Percentiles rank a stretch among this genome's conserved stretches.
phyloP scores from a whole-genome alignment of 2,329 filamentous ascomycete species.

The Fusarium beomiforme region DNA sequence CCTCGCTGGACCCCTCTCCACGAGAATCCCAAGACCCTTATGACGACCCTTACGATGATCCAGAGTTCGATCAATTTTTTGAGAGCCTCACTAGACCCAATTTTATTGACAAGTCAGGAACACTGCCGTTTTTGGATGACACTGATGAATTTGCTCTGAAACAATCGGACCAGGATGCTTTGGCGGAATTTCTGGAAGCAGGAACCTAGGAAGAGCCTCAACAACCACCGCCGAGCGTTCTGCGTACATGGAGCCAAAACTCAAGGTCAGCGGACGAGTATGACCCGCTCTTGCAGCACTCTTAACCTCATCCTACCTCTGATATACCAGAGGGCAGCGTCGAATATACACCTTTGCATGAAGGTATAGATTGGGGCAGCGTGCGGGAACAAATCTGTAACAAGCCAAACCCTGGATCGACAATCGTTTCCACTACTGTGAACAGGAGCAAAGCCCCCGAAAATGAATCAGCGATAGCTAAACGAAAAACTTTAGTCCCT shows the following conservation, averaged over 20 bases:
- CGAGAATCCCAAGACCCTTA: not conserved
- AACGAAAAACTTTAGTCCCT: not conserved
- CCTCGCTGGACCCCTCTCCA: not conserved
- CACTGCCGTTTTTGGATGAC: not conserved
- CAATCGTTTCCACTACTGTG: not conserved
- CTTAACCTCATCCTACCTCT: slow-evolving; percentile 39
- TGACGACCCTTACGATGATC: slow-evolving; percentile 28
- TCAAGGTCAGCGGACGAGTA: slow-evolving; percentile 49
- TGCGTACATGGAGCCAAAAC: slow-evolving; percentile 45
- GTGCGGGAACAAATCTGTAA: slow-evolving; percentile 36
- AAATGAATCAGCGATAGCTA: not conserved
- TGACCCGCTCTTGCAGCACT: slow-evolving; percentile 50
- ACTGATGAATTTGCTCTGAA: slow-evolving; percentile 4
- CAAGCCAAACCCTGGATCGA: not conserved
- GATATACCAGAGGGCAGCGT: not conserved
- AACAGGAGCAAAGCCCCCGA: not conserved
- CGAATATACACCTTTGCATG: slow-evolving; percentile 41
- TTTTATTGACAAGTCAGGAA: not conserved
- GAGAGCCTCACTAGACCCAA: slow-evolving; percentile 1
- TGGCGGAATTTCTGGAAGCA: slow-evolving; percentile 23
- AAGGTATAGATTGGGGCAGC: slow-evolving; percentile 55
- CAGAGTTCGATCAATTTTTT: slow-evolving; percentile 27
- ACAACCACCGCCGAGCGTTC: slow-evolving; percentile 46
- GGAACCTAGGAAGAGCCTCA: slow-evolving; percentile 9
- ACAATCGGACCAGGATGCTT: slow-evolving; percentile 26